Evolutionary conservation across 148 eudicot genomes (phyloP).

Genomic region (Tetragonia tetragonoides): DNA sequence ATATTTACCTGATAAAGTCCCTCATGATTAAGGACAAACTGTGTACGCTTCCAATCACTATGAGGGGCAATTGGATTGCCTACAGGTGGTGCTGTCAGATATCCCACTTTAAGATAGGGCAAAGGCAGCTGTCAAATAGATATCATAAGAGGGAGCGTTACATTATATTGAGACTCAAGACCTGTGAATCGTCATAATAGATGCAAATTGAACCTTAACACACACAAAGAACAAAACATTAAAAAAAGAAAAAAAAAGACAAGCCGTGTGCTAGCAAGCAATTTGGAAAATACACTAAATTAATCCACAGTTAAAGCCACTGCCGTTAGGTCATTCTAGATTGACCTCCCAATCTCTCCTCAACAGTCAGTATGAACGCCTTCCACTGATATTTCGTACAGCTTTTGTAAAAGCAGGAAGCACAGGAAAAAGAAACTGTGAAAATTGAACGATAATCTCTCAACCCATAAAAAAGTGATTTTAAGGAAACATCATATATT

Average conservation of each 20-base stretch:
- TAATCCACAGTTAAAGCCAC: neutral
- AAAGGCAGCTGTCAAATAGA: slow-evolving; percentile 66
- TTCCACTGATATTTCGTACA: too few species aligned
- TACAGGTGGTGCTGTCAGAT: slow-evolving; percentile 82
- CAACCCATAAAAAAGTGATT: neutral
- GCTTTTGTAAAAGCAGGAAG: too few species aligned
- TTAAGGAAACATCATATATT: neutral
- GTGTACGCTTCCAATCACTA: slow-evolving; percentile 80
- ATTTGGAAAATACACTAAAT: neutral
- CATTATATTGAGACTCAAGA: neutral
- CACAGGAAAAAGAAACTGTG: neutral
- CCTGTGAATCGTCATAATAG: neutral
- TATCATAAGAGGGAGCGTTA: neutral
- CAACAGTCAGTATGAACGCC: neutral
- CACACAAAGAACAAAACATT: neutral
- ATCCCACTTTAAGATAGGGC: slow-evolving; percentile 92
- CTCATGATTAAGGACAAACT: slow-evolving; percentile 87
- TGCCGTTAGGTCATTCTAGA: neutral
- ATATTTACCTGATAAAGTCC: slow-evolving; percentile 76
- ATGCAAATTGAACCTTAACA: too few species aligned
- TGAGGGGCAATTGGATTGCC: slow-evolving; percentile 72
- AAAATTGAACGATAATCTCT: neutral
- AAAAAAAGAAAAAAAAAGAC: neutral
- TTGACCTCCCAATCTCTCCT: neutral
- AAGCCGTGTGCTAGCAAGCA: neutral